A percentile compares a stretch with the other conserved stretches of the same genome.
Evolutionary conservation across 2,329 filamentous ascomycete species (phyloP).

Genomic region (Ceratocystis lukuohia): DNA sequence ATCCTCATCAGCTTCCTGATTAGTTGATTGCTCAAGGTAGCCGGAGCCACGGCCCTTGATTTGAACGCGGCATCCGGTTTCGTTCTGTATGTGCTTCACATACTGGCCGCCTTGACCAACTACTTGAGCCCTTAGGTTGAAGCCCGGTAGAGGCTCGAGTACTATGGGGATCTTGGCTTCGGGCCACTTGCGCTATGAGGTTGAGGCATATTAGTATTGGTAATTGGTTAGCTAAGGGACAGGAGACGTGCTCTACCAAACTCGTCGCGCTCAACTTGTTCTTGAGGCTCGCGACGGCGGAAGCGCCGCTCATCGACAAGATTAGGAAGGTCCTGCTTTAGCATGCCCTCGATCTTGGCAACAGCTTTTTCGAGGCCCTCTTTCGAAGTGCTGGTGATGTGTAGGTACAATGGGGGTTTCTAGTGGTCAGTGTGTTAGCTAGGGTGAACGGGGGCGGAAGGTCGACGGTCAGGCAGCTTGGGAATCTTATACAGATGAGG

Average conservation of each 20-base stretch:
- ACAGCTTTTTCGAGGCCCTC: constrained; percentile 83
- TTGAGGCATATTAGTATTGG: constrained; percentile 18
- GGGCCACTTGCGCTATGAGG: constrained; percentile 81
- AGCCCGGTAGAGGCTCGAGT: constrained; percentile 81
- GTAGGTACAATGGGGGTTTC: constrained; percentile 89
- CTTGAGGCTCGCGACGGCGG: constrained; percentile 63
- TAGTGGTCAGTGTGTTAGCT: constrained; percentile 28
- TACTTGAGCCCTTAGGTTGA: constrained; percentile 91
- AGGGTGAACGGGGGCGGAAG: background rate
- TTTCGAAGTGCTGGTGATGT: constrained; percentile 86
- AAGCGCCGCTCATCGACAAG: constrained; percentile 90
- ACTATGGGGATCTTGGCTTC: constrained; percentile 88
- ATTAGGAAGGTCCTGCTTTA: constrained; percentile 90
- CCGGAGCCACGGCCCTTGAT: constrained; percentile 95
- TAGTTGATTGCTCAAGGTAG: constrained; percentile 81
- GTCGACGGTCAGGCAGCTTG: no score
- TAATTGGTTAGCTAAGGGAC: background rate
- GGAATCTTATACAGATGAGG: constrained; percentile 57
- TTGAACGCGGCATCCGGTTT: constrained; percentile 89
- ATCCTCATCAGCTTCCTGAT: constrained; percentile 79
- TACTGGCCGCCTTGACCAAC: constrained; percentile 90
- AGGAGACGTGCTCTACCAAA: constrained; percentile 57
- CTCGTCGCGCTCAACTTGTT: constrained; percentile 77
- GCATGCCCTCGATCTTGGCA: constrained; percentile 79
- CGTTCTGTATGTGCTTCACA: constrained; percentile 95